phyloP scores from a whole-genome alignment of 768 basidiomycete species.

The Phaeolepiota aurea region DNA sequence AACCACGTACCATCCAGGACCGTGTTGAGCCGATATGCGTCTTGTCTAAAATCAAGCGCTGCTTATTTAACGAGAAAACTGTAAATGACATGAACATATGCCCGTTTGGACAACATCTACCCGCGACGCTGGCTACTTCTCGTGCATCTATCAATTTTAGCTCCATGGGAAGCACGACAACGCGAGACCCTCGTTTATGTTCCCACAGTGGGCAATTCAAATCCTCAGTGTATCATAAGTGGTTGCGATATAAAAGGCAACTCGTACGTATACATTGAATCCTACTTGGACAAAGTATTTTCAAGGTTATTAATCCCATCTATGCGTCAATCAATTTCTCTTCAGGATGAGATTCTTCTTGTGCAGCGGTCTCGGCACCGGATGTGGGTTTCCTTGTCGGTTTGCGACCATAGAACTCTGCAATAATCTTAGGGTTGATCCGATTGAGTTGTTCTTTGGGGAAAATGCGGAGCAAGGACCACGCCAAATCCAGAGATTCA shows the following conservation, averaged over 20 bases:
- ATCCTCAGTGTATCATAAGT: too few relatives aligned
- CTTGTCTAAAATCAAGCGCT: too few relatives aligned
- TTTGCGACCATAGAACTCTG: constrained; percentile 89
- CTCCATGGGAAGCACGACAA: not conserved
- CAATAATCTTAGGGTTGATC: constrained; percentile 93
- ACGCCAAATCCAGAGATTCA: constrained; percentile 94
- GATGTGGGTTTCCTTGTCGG: constrained; percentile 52
- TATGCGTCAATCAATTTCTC: constrained; percentile 63
- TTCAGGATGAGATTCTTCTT: constrained; percentile 26
- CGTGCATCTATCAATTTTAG: not conserved
- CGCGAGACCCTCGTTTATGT: not conserved
- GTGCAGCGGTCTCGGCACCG: constrained; percentile 38
- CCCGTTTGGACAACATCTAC: not conserved
- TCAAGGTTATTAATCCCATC: constrained; percentile 12
- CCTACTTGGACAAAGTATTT: too few relatives aligned
- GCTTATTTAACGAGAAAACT: not conserved
- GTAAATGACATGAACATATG: not conserved
- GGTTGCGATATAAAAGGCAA: too few relatives aligned
- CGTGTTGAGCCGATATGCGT: too few relatives aligned
- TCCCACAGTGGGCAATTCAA: too few relatives aligned
- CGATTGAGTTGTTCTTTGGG: constrained; percentile 98
- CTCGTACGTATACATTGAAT: too few relatives aligned
- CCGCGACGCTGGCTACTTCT: not conserved
- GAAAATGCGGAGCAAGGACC: constrained; percentile 96
- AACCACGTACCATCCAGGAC: too few relatives aligned